Evolutionary conservation across 2,329 filamentous ascomycete species (phyloP).

Genomic region (Aspergillus sp.): DNA sequence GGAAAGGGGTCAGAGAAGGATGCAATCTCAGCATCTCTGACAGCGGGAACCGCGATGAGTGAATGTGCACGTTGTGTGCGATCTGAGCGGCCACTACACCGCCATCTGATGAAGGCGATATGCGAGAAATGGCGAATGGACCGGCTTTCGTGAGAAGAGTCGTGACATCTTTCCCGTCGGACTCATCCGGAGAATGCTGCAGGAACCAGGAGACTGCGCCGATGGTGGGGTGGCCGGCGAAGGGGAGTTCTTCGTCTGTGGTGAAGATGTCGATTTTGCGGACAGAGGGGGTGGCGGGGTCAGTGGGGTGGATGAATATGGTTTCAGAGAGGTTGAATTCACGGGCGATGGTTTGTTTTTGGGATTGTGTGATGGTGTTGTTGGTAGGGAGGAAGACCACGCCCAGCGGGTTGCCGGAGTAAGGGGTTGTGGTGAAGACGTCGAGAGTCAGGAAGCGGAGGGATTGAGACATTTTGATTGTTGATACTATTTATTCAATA

Average conservation of each 20-base stretch:
- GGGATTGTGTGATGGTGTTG: conserved; percentile 45
- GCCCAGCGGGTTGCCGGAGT: conserved; percentile 57
- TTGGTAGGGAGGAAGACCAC: conserved; percentile 50
- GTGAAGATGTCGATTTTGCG: conserved; percentile 57
- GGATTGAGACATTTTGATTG: not conserved
- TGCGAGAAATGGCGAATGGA: conserved; percentile 50
- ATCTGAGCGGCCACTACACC: conserved; percentile 33
- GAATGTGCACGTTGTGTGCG: conserved; percentile 41
- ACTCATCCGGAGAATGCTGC: conserved; percentile 20
- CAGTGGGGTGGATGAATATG: conserved; percentile 52
- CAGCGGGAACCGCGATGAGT: conserved; percentile 29
- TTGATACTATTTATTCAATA: too few species aligned
- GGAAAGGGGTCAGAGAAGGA: conserved; percentile 28
- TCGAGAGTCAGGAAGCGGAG: conserved; percentile 31
- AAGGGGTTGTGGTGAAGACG: conserved; percentile 47
- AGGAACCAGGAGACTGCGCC: conserved; percentile 55
- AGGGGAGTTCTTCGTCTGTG: conserved; percentile 54
- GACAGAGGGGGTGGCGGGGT: conserved; percentile 10
- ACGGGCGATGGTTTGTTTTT: conserved; percentile 56
- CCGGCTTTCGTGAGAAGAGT: conserved; percentile 60
- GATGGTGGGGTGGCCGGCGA: conserved; percentile 61
- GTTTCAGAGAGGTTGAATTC: conserved; percentile 64
- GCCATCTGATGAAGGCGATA: not conserved
- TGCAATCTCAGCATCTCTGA: conserved; percentile 30
- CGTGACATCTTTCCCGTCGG: conserved; percentile 13